Evolutionary conservation across 257 asterid genomes (phyloP), one percentile per base, ranked within the genome.

Genomic region (Solanum virginianum): DNA sequence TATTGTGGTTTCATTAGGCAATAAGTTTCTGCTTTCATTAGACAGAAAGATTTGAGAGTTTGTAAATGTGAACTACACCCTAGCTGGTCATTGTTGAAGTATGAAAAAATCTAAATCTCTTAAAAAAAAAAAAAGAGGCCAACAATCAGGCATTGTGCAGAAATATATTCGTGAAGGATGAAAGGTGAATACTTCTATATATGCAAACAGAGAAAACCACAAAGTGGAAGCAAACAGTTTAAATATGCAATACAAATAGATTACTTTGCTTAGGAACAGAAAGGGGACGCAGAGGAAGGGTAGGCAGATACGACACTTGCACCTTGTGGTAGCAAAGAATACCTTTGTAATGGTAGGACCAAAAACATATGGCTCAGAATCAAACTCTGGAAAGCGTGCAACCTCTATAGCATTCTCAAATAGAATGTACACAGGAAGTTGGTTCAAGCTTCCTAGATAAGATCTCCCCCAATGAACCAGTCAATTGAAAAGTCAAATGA

Each of bases 341-440:
- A 96, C 99, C 98, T 95, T 96, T 17, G 97, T 88, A 80, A 93
- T 83, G 41, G 96, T 90, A 85, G 95, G 82, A 81, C 89, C 87
- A 51, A 93, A 95, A 85, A 90, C 5, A 22, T 88, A 91, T 77
- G 93, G 89, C 88, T 90, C 94, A 60, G 88, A 89, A 83, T 96
- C 94, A 66, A 80, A 79, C 85, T 91, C 92, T 14, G 99, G 96
- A 55, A 91, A 89, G 84, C 95, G 91, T 68, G 94, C 88, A 85
- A 92, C 88, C 84, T 80, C 94, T 68, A 80, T 87, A 84, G 96
- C 98, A 87, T 94, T 94, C 66, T 90, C 95, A 88, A 93, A 96
- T 88, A 95, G 83, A 86, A 92, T 88, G 84, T 94, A 94, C 1
- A 86, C 85, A 17, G 98, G 99, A 85, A 96, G 96, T 87, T 95